Conservation (phyloP, 2,329 filamentous ascomycete genomes). For the Pseudofabraea citricarpa region DNA sequence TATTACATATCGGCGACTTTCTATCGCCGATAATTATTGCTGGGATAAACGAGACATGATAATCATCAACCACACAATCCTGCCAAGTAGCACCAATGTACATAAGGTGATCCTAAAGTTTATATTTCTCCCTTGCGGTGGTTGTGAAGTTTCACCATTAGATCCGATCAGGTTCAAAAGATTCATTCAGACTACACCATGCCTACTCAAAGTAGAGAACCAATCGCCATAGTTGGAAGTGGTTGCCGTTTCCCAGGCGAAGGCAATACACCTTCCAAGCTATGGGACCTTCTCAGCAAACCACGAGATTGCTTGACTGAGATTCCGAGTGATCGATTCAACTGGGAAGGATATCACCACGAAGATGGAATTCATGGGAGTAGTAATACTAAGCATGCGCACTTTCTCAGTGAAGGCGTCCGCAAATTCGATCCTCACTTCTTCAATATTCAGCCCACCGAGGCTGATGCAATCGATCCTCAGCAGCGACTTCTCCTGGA, state of each 20-base stretch:
- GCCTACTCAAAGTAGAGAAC: neutral
- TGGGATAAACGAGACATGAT: too few relatives aligned
- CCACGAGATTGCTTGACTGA: neutral
- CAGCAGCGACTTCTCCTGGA: constrained; percentile 19
- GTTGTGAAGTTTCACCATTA: too few relatives aligned
- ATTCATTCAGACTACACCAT: neutral
- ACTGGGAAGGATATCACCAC: neutral
- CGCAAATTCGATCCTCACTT: constrained; percentile 8
- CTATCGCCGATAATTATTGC: too few relatives aligned
- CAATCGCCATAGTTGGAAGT: neutral
- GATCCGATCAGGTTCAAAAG: too few relatives aligned
- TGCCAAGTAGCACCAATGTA: too few relatives aligned
- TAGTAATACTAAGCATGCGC: too few relatives aligned
- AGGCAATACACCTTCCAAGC: neutral
- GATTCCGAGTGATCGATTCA: neutral
- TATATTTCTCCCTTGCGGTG: too few relatives aligned
- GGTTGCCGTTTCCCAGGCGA: neutral
- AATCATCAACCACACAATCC: too few relatives aligned
- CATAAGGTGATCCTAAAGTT: too few relatives aligned
- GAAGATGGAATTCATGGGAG: neutral
- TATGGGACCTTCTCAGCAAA: neutral
- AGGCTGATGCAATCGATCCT: constrained; percentile 20
- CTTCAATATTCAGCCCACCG: constrained; percentile 17
- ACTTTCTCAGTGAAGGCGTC: too few relatives aligned
- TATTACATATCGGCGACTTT: too few relatives aligned